phyloP scores from a whole-genome alignment of 2,329 filamentous ascomycete genomes.

The Diaporthe destruens region DNA sequence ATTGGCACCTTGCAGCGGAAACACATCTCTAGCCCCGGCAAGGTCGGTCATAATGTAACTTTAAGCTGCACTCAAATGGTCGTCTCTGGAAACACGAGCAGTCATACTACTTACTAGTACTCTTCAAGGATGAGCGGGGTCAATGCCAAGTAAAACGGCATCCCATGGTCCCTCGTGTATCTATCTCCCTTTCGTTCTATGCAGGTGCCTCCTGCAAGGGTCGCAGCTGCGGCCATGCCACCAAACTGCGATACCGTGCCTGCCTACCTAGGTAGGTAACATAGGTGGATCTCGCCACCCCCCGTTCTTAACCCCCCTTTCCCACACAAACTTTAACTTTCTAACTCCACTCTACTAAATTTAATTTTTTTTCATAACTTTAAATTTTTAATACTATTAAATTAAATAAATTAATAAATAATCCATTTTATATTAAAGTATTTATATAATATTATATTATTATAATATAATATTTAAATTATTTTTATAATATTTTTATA shows the following conservation, averaged over 20 bases:
- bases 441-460: too few species aligned
- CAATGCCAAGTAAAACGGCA: not conserved
- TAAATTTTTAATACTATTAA: too few species aligned
- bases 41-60: not conserved
- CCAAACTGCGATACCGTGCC: not conserved
- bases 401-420: too few species aligned
- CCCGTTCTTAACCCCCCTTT: too few species aligned
- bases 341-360: too few species aligned
- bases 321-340: too few species aligned
- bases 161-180: not conserved
- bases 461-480: too few species aligned
- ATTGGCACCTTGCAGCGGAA: constrained; percentile 21
- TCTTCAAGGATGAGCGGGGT: not conserved
- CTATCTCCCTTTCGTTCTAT: not conserved
- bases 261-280: not conserved
- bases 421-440: too few species aligned
- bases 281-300: too few species aligned
- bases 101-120: too few species aligned
- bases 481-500: too few species aligned
- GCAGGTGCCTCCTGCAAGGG: constrained; percentile 6
- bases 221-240: constrained; percentile 6
- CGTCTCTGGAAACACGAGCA: not conserved
- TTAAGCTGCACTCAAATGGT: not conserved
- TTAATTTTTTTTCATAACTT: too few species aligned
- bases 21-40: not conserved